Evolutionary conservation across 1,284 basidiomycete species (phyloP).

Genomic region (Apiotrichum gracile): DNA sequence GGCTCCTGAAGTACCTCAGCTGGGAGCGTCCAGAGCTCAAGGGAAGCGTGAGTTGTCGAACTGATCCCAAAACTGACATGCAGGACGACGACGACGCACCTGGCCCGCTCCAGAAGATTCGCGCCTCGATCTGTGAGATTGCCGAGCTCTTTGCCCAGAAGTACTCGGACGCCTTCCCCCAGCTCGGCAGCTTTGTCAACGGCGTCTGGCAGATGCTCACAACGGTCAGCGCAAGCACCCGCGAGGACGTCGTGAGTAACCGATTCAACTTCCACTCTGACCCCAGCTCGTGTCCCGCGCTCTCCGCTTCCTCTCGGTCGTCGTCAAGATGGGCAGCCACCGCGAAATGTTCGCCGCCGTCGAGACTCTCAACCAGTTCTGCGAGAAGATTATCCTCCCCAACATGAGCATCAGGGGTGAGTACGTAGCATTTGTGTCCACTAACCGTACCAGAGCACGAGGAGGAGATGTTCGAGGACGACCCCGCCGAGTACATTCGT

Average conservation of each 20-base stretch:
- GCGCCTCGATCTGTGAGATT: conserved; percentile 86
- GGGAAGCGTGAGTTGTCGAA: conserved; percentile 58
- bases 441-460: conserved; percentile 60
- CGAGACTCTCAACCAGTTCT: conserved; percentile 74
- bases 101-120: conserved; percentile 76
- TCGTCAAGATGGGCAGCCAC: conserved; percentile 80
- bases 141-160: conserved; percentile 88
- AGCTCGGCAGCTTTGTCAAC: conserved; percentile 76
- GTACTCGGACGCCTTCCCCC: conserved; percentile 79
- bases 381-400: conserved; percentile 86
- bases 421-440: conserved; percentile 11
- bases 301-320: conserved; percentile 83
- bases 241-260: conserved; percentile 68
- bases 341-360: conserved; percentile 56
- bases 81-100: conserved; percentile 78
- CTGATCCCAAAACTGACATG: conserved; percentile 5
- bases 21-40: conserved; percentile 69
- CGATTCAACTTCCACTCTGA: background rate
- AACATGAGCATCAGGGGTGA: conserved; percentile 74
- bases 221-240: conserved; percentile 57
- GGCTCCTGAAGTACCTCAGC: conserved; percentile 69
- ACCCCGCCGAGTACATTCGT: conserved; percentile 91
- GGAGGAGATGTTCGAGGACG: conserved; percentile 94
- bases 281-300: conserved; percentile 83
- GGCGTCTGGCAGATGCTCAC: conserved; percentile 86